Base-by-base conservation (phyloP, 2,329 filamentous ascomycete species). In the Fusarium nygamai region DNA sequence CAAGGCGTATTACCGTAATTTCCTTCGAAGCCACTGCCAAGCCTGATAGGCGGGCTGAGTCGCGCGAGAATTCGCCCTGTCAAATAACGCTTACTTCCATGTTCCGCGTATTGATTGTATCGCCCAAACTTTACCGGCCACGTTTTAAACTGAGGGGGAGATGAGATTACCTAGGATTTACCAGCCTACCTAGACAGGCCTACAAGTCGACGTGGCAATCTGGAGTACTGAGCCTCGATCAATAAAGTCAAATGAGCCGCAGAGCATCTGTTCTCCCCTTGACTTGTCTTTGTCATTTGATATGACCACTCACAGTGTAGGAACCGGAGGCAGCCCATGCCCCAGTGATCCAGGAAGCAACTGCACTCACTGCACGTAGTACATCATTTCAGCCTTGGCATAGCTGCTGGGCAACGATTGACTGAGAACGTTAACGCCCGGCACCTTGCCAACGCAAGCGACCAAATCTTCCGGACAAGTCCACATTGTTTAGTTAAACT, bases 1-100 rank as follows among this genome's bases (percentile, higher is more conserved):
- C 64, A 46, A 75, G 61, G 64, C 66, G 72, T 77, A 78, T 78
- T 72, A 72, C 68, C 66, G 72, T 75, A 78, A 78, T 78, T 78
- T 78, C 77, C 74, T 75, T 62, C 61, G 14, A 66, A 44, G 70
- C 54, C 64, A 63, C 69, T 65, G 76, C 75, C 75, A 76, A 78
- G 76, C 36, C 60, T 63, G 58, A 71, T 65, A 60, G 63, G 61
- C 58, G 64, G 70, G 57, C 63, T 58, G 63, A 69, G 76, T 75
- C 73, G 76, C 71, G 71, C 76, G 76, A 78, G 76, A 48, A 54
- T 60, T 41, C 31, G 46, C 63, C 73, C 57, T 75, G 69, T 58
- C 34, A 33, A 68, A 68, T 61, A 50, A 64, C 50, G 56, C 48
- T 50, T 43, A 72, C 41, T 60, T 48, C 48, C 56, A 48, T 68